phyloP scores from a whole-genome alignment of 2,329 filamentous ascomycete species.

The Phoma sp. region DNA sequence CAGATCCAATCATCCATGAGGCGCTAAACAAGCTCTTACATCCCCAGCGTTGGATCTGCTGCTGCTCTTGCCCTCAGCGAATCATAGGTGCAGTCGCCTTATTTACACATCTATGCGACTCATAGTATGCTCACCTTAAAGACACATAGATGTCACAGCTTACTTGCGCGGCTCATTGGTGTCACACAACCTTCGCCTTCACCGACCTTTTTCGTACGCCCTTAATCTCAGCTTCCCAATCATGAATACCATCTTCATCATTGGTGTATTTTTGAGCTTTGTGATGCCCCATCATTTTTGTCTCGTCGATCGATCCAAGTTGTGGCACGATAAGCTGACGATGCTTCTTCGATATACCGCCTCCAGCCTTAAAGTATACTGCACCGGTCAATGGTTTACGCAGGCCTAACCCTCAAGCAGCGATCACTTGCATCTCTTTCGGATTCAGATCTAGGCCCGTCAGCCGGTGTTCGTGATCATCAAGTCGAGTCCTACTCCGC shows the following conservation, averaged over 20 bases:
- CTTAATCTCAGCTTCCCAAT: neutral
- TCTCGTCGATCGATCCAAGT: slow-evolving; percentile 1
- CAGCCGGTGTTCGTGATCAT: neutral
- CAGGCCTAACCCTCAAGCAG: neutral
- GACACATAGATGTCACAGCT: slow-evolving; percentile 10
- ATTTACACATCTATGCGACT: neutral
- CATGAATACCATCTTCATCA: neutral
- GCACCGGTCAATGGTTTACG: slow-evolving; percentile 11
- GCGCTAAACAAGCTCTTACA: slow-evolving; percentile 1
- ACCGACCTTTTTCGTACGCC: slow-evolving; percentile 14
- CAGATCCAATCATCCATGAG: neutral
- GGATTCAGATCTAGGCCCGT: slow-evolving; percentile 7
- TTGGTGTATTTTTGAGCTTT: neutral
- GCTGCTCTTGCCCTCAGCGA: neutral
- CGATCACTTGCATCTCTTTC: slow-evolving; percentile 1
- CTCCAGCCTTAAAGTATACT: slow-evolving; percentile 12
- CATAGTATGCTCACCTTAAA: slow-evolving; percentile 3
- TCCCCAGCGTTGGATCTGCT: neutral
- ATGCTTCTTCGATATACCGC: slow-evolving; percentile 9
- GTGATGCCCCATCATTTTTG: neutral
- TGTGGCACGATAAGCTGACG: slow-evolving; percentile 18
- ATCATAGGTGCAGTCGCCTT: neutral
- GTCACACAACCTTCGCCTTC: slow-evolving; percentile 11
- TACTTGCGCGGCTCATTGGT: slow-evolving; percentile 11
- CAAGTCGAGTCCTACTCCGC: neutral